These are phyloP conservation scores for Hygrocybe coccinea DNA, from an alignment of 768 basidiomycete genomes.

Conservation along the genomic window DNA sequence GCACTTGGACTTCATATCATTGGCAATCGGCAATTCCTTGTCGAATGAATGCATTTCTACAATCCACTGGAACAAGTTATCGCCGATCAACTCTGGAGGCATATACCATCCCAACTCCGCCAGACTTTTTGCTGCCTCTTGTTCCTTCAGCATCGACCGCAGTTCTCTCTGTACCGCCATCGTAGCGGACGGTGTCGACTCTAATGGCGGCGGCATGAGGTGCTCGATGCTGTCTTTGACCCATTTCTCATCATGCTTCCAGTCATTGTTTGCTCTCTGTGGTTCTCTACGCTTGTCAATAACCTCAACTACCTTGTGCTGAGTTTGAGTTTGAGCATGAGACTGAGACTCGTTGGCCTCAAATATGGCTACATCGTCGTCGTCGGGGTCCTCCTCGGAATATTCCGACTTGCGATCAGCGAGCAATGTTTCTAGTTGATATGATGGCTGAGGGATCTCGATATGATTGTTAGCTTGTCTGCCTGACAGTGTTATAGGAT, in stretches of 20 bases:
- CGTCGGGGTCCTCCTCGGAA: conserved; percentile 43
- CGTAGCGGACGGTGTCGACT: conserved; percentile 50
- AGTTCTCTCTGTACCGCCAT: conserved; percentile 60
- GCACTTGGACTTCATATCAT: conserved; percentile 51
- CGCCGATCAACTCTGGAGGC: conserved; percentile 57
- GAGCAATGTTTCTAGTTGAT: conserved; percentile 49
- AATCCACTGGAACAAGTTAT: conserved; percentile 71
- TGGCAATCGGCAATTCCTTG: conserved; percentile 50
- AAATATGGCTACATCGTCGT: conserved; percentile 47
- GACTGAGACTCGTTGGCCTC: conserved; percentile 21
- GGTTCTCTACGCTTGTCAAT: conserved; percentile 16
- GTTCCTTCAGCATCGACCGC: conserved; percentile 55
- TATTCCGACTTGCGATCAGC: conserved; percentile 36
- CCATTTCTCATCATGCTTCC: conserved; percentile 52
- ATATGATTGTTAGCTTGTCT: conserved; percentile 27
- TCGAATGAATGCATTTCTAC: conserved; percentile 73
- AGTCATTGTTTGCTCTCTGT: conserved; percentile 33
- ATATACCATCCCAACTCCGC: conserved; percentile 69
- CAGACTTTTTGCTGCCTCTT: conserved; percentile 35
- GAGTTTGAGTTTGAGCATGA: conserved; percentile 7
- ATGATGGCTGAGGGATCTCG: conserved; percentile 53
- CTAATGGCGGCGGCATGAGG: conserved; percentile 56
- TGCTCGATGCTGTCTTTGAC: conserved; percentile 40
- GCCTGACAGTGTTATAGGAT: conserved; percentile 37
- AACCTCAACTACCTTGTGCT: conserved; percentile 16